Percentiles rank a stretch among this genome's conserved stretches.
phyloP scores from a whole-genome alignment of 2,329 filamentous ascomycete species.

The Talaromyces pinophilus region DNA sequence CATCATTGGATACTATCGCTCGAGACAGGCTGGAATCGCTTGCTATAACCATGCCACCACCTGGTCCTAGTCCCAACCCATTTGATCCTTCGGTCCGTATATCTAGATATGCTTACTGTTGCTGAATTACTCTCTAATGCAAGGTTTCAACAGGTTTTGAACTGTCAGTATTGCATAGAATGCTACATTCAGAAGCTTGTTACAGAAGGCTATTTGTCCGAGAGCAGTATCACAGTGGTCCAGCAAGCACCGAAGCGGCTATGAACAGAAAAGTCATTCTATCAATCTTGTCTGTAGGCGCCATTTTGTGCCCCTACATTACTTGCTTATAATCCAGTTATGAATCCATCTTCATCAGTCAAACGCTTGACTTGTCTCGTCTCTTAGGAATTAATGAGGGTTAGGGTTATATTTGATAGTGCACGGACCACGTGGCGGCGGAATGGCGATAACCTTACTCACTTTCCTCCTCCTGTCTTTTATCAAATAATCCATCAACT shows the following conservation, averaged over 20 bases:
- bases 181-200: background rate
- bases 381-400: background rate
- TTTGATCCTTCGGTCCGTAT: constrained; percentile 19
- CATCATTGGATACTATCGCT: constrained; percentile 17
- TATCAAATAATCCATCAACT: background rate
- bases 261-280: background rate
- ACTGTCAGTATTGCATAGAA: constrained; percentile 13
- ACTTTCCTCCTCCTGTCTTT: background rate
- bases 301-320: background rate
- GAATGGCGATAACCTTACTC: constrained; percentile 3
- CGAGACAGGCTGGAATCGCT: constrained; percentile 22
- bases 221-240: constrained; percentile 4
- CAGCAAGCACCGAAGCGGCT: constrained; percentile 9
- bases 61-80: constrained; percentile 23
- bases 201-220: background rate
- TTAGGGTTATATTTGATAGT: background rate
- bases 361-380: background rate
- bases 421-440: constrained; percentile 20
- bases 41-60: constrained; percentile 24
- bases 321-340: background rate
- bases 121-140: background rate
- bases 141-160: background rate
- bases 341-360: background rate
- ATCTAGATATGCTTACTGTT: background rate
- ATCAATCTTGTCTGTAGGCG: background rate